Percentiles rank a stretch among this genome's conserved stretches.
Evolutionary conservation across 257 asterid species (phyloP).

Genomic region (Petrea volubilis): DNA sequence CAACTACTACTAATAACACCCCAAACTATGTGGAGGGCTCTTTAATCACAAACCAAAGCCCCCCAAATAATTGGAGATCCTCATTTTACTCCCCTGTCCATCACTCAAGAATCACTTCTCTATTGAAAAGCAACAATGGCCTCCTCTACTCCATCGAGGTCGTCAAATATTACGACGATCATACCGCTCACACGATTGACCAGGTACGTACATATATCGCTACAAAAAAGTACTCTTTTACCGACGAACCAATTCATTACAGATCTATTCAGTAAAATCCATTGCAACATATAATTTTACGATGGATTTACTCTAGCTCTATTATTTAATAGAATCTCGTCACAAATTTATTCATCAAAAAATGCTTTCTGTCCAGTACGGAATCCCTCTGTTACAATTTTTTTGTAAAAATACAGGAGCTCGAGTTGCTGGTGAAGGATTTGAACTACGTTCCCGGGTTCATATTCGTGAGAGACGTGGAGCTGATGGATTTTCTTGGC

Average conservation of each 20-base stretch:
- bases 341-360: no score
- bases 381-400: no score
- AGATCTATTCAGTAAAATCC: no score
- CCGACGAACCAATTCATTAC: no score
- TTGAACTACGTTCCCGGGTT: not conserved
- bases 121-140: conserved; percentile 9
- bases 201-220: conserved; percentile 14
- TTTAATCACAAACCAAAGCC: conserved; percentile 18
- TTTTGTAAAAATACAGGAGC: no score
- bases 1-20: not conserved
- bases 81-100: conserved; percentile 31
- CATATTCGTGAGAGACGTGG: not conserved
- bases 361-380: no score
- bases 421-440: not conserved
- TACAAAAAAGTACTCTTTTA: not conserved
- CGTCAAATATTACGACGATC: conserved; percentile 38
- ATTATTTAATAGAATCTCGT: no score
- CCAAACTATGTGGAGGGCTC: conserved; percentile 37
- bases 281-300: no score
- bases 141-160: conserved; percentile 40
- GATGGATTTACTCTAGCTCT: no score
- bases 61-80: conserved; percentile 34
- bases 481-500: not conserved
- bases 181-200: conserved; percentile 15
- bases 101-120: conserved; percentile 19